Evolutionary conservation across 2,329 filamentous ascomycete species (phyloP).

Genomic region (Corniculantispora saksenae): DNA sequence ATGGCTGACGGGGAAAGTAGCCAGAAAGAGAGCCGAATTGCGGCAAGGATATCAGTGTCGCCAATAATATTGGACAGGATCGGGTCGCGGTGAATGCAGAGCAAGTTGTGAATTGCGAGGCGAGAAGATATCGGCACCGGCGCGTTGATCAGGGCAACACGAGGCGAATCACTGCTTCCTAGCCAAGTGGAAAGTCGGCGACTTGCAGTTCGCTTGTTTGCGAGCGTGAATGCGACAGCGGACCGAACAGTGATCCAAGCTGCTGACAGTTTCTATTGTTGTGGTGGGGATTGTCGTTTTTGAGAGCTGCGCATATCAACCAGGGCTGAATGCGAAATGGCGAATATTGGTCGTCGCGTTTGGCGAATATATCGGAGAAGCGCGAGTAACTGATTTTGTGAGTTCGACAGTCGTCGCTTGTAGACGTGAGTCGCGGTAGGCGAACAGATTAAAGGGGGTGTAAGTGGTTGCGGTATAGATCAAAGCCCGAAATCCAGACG

Average conservation of each 20-base stretch:
- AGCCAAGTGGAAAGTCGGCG: constrained; percentile 25
- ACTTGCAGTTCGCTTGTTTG: constrained; percentile 15
- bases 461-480: constrained; percentile 15
- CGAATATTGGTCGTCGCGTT: not conserved
- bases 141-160: constrained; percentile 35
- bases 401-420: not conserved
- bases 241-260: constrained; percentile 15
- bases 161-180: constrained; percentile 31
- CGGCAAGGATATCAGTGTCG: constrained; percentile 34
- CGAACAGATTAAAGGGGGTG: constrained; percentile 18
- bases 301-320: constrained; percentile 7
- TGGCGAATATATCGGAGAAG: not conserved
- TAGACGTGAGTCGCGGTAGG: constrained; percentile 12
- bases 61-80: constrained; percentile 39
- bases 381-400: not conserved
- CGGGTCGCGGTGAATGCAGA: constrained; percentile 29
- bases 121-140: constrained; percentile 36
- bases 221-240: constrained; percentile 10
- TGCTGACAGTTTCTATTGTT: constrained; percentile 8
- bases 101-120: constrained; percentile 32
- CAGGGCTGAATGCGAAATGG: not conserved
- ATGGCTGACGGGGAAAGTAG: constrained; percentile 25
- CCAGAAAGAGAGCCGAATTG: constrained; percentile 33
- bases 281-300: not conserved
- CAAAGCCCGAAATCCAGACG: not conserved